These are phyloP conservation scores for Umbelopsis sp. DNA, from an alignment of 192 early-diverging fungal species.

Conservation along the genomic window DNA sequence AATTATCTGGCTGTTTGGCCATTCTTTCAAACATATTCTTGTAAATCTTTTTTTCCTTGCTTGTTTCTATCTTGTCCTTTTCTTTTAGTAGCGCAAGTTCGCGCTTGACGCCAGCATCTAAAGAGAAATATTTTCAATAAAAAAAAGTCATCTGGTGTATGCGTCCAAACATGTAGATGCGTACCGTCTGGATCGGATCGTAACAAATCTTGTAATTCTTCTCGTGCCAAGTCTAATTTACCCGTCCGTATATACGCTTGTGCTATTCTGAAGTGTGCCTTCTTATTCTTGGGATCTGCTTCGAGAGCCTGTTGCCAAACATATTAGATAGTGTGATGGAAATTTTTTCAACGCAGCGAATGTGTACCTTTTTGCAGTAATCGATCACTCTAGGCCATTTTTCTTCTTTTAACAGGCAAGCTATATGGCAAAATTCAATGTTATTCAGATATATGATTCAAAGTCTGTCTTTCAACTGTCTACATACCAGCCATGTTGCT, in stretches of 20 bases:
- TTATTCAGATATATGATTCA: background rate
- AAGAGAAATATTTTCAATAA: background rate
- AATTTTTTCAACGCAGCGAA: background rate
- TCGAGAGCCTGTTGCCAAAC: slow-evolving; percentile 13
- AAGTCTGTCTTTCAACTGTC: background rate
- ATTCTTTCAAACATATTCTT: slow-evolving; percentile 25
- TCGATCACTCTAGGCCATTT: slow-evolving; percentile 25
- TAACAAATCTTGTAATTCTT: slow-evolving; percentile 6
- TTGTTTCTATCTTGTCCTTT: slow-evolving; percentile 15
- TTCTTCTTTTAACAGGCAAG: slow-evolving; percentile 24
- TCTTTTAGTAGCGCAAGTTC: slow-evolving; percentile 21
- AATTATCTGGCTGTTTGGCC: slow-evolving; percentile 16
- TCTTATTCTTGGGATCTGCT: slow-evolving; percentile 19
- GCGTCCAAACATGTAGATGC: background rate
- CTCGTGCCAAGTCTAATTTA: slow-evolving; percentile 17
- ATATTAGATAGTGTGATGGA: background rate
- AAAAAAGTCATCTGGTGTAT: too few relatives aligned
- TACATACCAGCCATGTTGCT: slow-evolving; percentile 29
- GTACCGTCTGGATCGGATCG: slow-evolving; percentile 17
- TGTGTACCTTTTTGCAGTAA: slow-evolving; percentile 22
- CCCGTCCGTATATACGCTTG: slow-evolving; percentile 17
- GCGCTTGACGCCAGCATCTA: slow-evolving; percentile 28
- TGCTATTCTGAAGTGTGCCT: slow-evolving; percentile 22
- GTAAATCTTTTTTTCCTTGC: slow-evolving; percentile 20
- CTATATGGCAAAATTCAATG: background rate